Base-by-base conservation (phyloP, 2,329 filamentous ascomycete species). In the Curvularia lunata region DNA sequence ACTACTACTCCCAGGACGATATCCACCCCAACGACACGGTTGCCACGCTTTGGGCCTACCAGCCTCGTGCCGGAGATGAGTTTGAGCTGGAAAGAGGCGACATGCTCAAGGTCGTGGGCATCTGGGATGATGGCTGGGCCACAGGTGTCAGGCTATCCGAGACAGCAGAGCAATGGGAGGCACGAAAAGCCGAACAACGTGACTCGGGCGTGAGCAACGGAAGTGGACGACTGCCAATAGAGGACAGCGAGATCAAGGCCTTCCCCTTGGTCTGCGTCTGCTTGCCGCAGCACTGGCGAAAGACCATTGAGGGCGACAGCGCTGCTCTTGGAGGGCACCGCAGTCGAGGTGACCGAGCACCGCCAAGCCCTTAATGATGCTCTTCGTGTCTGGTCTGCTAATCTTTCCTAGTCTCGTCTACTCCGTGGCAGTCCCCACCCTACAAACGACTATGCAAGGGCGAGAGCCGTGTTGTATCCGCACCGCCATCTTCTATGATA, bases 41-140 rank as follows among this genome's bases (percentile, higher is more conserved):
- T 41, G 86, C 95, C 13, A 91, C 92, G 2, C 84, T 99, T 13
- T 99, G 95, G 95, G 94, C 95, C 1, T 99, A 99, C 77, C 92
- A 97, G 69, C 94, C 95, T 32, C 90, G 95, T 32, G 95, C 95
- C 4, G 87, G 88, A 28, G 95, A 99, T 71, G 95, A 99, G 74
- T 98, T 98, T 72, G 84, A 91, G 38, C 83, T 99, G 37, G 95
- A 98, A 70, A 88, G 95, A 57, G 95, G 95, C 52, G 95, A 99
- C 74, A 97, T 99, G 93, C 85, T 99, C 71, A 98, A 97, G 80
- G 89, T 99, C 13, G 90, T 98, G 30, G 95, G 95, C 61, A 99
- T 99, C 66, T 99, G 95, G 95, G 95, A 99, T 71, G 95, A 99
- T 75, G 95, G 95, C 46, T 99, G 95, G 95, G 95, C 95, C 10